Base-by-base conservation (phyloP, 495 filamentous ascomycete species). In the Xylaria sp. region DNA sequence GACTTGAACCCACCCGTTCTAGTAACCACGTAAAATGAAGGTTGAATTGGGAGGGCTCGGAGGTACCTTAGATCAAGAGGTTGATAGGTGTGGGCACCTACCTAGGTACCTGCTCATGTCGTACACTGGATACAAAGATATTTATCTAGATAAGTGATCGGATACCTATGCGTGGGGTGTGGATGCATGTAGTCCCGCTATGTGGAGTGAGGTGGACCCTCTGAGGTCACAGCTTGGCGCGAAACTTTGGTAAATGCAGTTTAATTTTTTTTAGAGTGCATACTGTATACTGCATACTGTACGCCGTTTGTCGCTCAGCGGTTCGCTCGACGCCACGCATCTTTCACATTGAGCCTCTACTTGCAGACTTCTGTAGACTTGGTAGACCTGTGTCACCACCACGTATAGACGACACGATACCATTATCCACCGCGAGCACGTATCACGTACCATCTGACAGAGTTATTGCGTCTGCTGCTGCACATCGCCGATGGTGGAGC, bases 401-500 rank as follows among this genome's bases (percentile, higher is more conserved):
- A 1, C 21, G 14, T 26, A 2, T n/a, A 58, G 11, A 33, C 8
- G 21, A 19, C 0, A 33, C 9, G 21, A 19, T 1, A 33, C 9
- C 9, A 21, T 14, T 5, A 21, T 5, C 1, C n/a, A n/a, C n/a
- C n/a, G n/a, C n/a, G n/a, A n/a, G n/a, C n/a, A n/a, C n/a, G n/a
- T n/a, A 37, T 15, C 6, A 35, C 57, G 57, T 55, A 37, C 21
- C 4, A 8, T 21, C 24, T 7, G 15, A 14, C 35, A n/a, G 63
- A 50, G 65, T 21, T 8, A 40, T 46, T 33, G n/a, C n/a, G 41
- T 29, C 21, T 19, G 41, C 57, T 37, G 19, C 33, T 17, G 29
- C 35, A 24, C 53, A 59, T 15, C 35, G 7, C 72, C 70, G 53
- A 77, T 73, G 75, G 74, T 71, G 61, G 69, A 53, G 58, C 33